Evolutionary conservation across 225 moss, liverwort and hornwort genomes (phyloP).

Genomic region (Neckera pumila): DNA sequence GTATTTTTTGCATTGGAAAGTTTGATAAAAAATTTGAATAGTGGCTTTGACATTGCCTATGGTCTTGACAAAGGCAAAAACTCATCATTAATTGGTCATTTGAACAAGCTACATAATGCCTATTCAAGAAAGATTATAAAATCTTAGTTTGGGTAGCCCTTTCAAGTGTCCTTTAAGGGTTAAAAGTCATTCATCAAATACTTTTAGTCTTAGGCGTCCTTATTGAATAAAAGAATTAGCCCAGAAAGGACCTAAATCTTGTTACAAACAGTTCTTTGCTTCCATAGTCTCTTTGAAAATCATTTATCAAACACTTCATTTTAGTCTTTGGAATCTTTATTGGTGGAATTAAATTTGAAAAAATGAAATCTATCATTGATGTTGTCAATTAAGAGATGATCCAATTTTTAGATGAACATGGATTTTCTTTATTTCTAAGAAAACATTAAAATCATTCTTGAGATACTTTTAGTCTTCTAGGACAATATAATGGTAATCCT

Average conservation of each 20-base stretch:
- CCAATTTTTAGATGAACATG: background rate
- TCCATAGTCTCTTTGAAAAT: accelerated
- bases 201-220: background rate
- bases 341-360: background rate
- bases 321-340: background rate
- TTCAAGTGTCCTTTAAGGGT: background rate
- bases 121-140: background rate
- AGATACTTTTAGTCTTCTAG: accelerated
- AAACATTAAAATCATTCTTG: background rate
- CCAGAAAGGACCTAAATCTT: accelerated
- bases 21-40: background rate
- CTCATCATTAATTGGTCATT: background rate
- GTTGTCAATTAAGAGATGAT: background rate
- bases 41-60: background rate
- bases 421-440: background rate
- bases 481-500: background rate
- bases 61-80: accelerated
- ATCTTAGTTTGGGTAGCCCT: accelerated
- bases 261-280: background rate
- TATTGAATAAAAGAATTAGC: background rate
- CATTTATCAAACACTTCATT: background rate
- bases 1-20: background rate
- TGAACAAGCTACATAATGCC: background rate
- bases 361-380: accelerated
- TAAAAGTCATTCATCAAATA: background rate